Evolutionary conservation across 1,284 basidiomycete species (phyloP).

Genomic region (Cryptococcus deneoformans): DNA sequence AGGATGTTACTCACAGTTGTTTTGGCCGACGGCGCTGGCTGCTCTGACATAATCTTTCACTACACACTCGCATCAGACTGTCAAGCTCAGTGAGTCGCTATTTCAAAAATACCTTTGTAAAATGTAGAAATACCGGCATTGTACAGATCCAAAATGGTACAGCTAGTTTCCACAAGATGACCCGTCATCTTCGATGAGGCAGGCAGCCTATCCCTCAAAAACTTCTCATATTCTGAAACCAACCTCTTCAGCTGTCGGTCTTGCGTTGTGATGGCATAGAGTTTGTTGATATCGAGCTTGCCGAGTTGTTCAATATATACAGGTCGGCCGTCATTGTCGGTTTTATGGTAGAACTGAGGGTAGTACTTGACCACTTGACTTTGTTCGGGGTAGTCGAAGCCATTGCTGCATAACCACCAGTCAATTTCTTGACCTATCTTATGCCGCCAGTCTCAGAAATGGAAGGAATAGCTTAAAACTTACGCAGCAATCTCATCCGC

Average conservation of each 20-base stretch:
- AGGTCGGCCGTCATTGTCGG: slow-evolving; percentile 93
- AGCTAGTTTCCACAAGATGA: slow-evolving; percentile 93
- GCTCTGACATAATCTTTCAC: slow-evolving; percentile 89
- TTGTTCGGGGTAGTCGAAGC: slow-evolving; percentile 85
- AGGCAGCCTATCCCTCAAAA: slow-evolving; percentile 73
- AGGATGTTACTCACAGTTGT: slow-evolving; percentile 59
- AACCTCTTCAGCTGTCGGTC: slow-evolving; percentile 89
- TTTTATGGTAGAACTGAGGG: slow-evolving; percentile 96
- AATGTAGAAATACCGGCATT: slow-evolving; percentile 80
- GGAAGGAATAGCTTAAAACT: slow-evolving; percentile 29
- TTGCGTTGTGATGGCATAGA: slow-evolving; percentile 76
- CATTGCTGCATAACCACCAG: slow-evolving; percentile 55
- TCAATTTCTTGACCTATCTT: background rate
- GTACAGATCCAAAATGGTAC: slow-evolving; percentile 93
- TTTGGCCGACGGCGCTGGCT: slow-evolving; percentile 80
- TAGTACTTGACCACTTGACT: slow-evolving; percentile 85
- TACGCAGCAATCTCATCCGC: slow-evolving; percentile 85
- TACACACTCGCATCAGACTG: slow-evolving; percentile 2
- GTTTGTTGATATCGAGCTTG: slow-evolving; percentile 78
- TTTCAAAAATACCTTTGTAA: slow-evolving; percentile 57
- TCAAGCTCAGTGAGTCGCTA: too few relatives aligned
- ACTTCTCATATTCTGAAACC: slow-evolving; percentile 92
- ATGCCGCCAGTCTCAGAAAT: background rate
- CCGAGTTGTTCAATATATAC: slow-evolving; percentile 94
- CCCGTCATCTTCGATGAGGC: slow-evolving; percentile 68